phyloP scores from a whole-genome alignment of 371 early-diverging fungal genomes.

The Mortierella sp. region DNA sequence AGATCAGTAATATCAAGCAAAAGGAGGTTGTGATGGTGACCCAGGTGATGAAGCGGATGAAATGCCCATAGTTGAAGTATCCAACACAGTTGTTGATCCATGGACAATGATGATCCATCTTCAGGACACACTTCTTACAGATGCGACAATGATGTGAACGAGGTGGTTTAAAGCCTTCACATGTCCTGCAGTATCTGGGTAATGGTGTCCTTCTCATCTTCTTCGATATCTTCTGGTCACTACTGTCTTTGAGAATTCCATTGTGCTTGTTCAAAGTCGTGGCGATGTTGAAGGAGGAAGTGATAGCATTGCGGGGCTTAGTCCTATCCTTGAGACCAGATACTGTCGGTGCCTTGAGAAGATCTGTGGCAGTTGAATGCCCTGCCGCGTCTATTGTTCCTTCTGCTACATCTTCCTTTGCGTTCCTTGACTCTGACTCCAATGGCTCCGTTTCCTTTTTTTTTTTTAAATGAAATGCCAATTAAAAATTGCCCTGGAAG shows the following conservation, averaged over 20 bases:
- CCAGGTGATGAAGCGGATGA: constrained; percentile 86
- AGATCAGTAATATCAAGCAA: constrained; percentile 56
- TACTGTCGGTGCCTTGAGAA: no score
- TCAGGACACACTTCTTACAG: constrained; percentile 85
- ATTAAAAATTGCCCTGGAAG: no score
- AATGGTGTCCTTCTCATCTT: constrained; percentile 30
- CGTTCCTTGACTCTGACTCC: no score
- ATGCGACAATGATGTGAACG: constrained; percentile 85
- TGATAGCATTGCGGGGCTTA: not conserved
- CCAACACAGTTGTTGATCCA: constrained; percentile 99
- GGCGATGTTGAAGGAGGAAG: constrained; percentile 7
- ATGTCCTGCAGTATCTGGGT: constrained; percentile 83
- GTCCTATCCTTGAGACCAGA: not conserved
- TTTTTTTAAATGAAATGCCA: no score
- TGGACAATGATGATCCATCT: constrained; percentile 97
- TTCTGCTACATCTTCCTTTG: no score
- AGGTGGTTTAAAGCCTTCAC: constrained; percentile 83
- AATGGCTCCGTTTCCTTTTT: no score
- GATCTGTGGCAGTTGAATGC: no score
- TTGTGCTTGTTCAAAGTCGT: constrained; percentile 6
- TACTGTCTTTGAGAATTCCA: constrained; percentile 1
- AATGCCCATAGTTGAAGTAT: constrained; percentile 87
- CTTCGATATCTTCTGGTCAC: not conserved
- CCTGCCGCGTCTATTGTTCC: no score
- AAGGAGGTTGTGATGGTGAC: constrained; percentile 70